Evolutionary conservation across 768 basidiomycete genomes (phyloP), one percentile per base, ranked within the genome.

Genomic region (Amanita muscaria): DNA sequence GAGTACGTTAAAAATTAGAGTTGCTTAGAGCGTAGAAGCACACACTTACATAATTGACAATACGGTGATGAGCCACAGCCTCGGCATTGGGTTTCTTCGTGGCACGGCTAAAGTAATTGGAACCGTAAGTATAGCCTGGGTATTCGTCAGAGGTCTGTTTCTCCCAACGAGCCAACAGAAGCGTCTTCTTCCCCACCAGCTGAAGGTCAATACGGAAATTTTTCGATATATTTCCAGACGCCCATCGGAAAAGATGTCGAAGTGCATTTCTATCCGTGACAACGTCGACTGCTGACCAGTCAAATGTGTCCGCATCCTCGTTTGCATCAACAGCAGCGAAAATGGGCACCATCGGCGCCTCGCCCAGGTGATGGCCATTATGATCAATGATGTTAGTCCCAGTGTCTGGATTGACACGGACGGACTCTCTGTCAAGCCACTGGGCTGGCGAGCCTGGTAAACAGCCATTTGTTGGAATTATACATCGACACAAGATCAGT

Each of bases 221-320:
- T 25, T 55, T 52, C 19, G 30, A 9, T 14, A 53, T 49, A 14
- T 53, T 57, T 21, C 47, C 49, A 2, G 55, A 52, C 15, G 53
- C 52, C 70, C 69, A 74, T 2, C 73, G 68, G 36, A 76, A 40
- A 40, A 79, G 59, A 57, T 77, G 79, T 25, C 77, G 73, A 3
- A 79, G 57, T 5, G 63, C 64, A 47, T 77, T 79, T 19, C 77
- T 64, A 47, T 79, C 77, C 1, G 74, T 71, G 51, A 79, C 53
- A 39, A 73, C 57, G 40, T 79, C 68, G 5, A 76, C 55, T 3
- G 51, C 31, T 33, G 60, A 56, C 64, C 68, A 70, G 42, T 66
- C 61, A 22, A 67, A 58, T 9, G 41, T 42, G 44, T 51, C 34
- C 25, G 40, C 11, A 25, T 45, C 44, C 19, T 45, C 35, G 27